Base-by-base conservation (phyloP, 1,284 basidiomycete species). In the Malassezia globosa region DNA sequence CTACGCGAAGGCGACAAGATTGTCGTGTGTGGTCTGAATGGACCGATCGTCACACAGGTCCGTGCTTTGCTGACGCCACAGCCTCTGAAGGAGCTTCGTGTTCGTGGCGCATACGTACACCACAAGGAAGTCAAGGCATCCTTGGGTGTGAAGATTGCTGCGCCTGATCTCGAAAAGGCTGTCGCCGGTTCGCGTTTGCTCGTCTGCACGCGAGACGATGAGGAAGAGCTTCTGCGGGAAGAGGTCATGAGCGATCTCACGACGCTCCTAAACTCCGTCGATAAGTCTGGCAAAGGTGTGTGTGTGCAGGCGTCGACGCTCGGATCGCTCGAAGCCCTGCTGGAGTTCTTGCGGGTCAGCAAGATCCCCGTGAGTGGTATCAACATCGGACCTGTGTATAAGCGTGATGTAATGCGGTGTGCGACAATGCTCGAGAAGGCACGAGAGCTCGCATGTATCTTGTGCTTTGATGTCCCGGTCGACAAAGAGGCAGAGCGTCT, bases 81-180 rank as follows among this genome's bases (percentile, higher is more conserved):
- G 70, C 94, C 94, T 4, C 76, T 99, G 61, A 83, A 92, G 54
- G 94, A 97, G 73, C 76, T 97, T 54, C 87, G 94, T 63, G 82
- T 97, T 74, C 97, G 96, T 87, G 92, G 89, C 24, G 81, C 82
- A 42, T 99, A 97, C 68, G 88, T 99, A 37, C 94, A 97, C 69
- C 85, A 97, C 77, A 95, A 92, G 75, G 84, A 88, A 73, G 87
- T 97, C 73, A 96, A 92, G 76, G 94, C 94, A 3, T 90, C 94
- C 4, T 78, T 96, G 45, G 94, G 94, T 75, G 85, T 99, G 73
- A 99, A 99, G 77, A 83, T 99, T 59, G 80, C 84, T 23, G 94
- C 88, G 0, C 84, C 92, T 1, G 92, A 95, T 72, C 81, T 99
- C 24, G 94, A 97, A 67, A 96, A 96, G 74, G 92, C 94, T n/a